phyloP scores from a whole-genome alignment of 2,329 filamentous ascomycete species.

The Trematosphaeria pertusa region DNA sequence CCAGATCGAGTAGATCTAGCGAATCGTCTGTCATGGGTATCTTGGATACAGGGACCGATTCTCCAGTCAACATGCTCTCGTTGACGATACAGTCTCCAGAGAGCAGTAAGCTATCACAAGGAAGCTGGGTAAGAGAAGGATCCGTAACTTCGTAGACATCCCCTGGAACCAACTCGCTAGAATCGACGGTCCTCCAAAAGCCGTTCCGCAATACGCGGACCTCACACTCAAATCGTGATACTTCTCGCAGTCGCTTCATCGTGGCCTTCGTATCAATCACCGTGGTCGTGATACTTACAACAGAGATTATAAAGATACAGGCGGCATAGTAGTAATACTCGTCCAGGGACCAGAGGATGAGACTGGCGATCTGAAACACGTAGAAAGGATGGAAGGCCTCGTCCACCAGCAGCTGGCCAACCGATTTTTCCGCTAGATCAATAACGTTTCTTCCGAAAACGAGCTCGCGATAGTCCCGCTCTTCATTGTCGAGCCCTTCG shows the following conservation, averaged over 20 bases:
- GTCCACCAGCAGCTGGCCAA: slow-evolving; percentile 82
- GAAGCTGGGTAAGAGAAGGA: slow-evolving; percentile 84
- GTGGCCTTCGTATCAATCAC: slow-evolving; percentile 91
- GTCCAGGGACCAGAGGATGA: slow-evolving; percentile 93
- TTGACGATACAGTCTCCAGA: slow-evolving; percentile 98
- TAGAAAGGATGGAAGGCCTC: slow-evolving; percentile 99
- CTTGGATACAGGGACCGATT: slow-evolving; percentile 97
- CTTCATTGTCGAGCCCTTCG: slow-evolving; percentile 83
- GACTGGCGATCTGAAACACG: slow-evolving; percentile 94
- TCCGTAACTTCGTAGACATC: slow-evolving; percentile 98
- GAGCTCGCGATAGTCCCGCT: slow-evolving; percentile 79
- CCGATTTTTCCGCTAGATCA: slow-evolving; percentile 89
- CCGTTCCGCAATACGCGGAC: slow-evolving; percentile 91
- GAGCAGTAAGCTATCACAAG: slow-evolving; percentile 88
- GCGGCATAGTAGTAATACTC: slow-evolving; percentile 97
- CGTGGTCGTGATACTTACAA: slow-evolving; percentile 88
- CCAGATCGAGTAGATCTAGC: slow-evolving; percentile 76
- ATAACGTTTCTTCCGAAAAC: slow-evolving; percentile 93
- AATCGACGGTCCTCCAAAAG: slow-evolving; percentile 91
- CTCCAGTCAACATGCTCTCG: slow-evolving; percentile 97
- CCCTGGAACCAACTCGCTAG: slow-evolving; percentile 88
- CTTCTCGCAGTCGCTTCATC: slow-evolving; percentile 87
- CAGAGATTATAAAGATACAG: slow-evolving; percentile 93
- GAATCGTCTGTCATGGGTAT: slow-evolving; percentile 81
- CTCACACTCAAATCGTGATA: slow-evolving; percentile 94